Base-by-base conservation (phyloP, 2,329 filamentous ascomycete genomes). In the Elsinoe perseae region DNA sequence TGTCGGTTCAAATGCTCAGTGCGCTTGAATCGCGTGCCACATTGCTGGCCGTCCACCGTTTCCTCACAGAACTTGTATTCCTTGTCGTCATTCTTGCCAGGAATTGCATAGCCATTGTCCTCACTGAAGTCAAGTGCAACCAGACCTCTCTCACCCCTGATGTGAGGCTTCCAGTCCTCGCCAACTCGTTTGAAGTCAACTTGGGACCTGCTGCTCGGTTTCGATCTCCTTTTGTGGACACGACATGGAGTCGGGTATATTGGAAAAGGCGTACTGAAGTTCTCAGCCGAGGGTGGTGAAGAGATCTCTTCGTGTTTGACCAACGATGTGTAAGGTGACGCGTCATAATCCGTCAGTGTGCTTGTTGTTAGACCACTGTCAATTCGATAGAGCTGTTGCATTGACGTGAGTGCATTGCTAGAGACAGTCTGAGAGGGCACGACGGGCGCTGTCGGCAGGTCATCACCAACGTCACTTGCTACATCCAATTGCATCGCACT, bases 401-500 rank as follows among this genome's bases (percentile, higher is more conserved):
- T 4, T 1, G 18, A 9, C 30, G 38, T n/a, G 16, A 28, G 23
- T 4, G 48, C 14, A 52, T 12, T 23, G 2, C 28, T 30, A 21
- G 28, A 23, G n/a, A 52, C 28, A 2, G 18, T 52, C 10, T 52
- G 48, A 2, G 48, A 52, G 14, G 48, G 48, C 8, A 52, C 48
- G 30, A 52, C 48, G 10, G 48, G 48, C 8, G 48, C 30, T 3
- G 20, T 23, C 16, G 48, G 48, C 2, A 52, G 48, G 16, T 14
- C 9, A 7, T 20, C 25, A 20, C 18, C 21, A 30, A 52, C 36
- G 8, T 38, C 48, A 1, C 8, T 32, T n/a, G 28, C 7, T 20
- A 18, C 18, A n/a, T 52, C 32, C n/a, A 52, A 5, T 3, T 18
- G 21, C 40, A 44, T 25, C 9, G 23, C 9, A 77, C 10, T 18